A percentile compares a stretch with the other conserved stretches of the same genome.
Evolutionary conservation across 2,329 filamentous ascomycete genomes (phyloP).

Genomic region (Penicillium sp.): DNA sequence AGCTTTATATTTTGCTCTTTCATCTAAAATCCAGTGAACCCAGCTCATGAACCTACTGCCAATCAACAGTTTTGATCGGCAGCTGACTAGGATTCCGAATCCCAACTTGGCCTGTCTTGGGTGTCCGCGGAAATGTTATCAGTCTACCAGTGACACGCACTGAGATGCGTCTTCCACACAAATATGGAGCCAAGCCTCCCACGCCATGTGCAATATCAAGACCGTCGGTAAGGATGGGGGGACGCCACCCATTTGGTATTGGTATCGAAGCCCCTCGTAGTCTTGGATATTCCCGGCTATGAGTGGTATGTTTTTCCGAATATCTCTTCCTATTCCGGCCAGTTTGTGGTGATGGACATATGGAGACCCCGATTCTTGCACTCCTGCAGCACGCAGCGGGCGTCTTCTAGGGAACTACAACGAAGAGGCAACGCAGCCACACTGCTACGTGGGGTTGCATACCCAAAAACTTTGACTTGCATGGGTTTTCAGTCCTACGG

Average conservation of each 20-base stretch:
- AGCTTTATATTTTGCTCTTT: not conserved
- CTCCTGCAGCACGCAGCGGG: not conserved
- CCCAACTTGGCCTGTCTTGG: not conserved
- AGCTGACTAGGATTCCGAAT: not conserved
- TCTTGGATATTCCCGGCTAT: not conserved
- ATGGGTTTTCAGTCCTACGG: not conserved
- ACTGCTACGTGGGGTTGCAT: not conserved
- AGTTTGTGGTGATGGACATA: not conserved
- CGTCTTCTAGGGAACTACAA: not conserved
- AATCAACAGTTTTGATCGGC: not conserved
- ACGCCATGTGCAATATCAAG: not conserved
- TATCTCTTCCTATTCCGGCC: not conserved
- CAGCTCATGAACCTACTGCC: not conserved
- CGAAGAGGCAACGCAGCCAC: not conserved
- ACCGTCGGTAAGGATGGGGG: constrained; percentile 7
- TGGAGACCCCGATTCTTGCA: not conserved
- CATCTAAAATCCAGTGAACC: not conserved
- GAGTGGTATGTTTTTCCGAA: not conserved
- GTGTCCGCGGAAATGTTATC: not conserved
- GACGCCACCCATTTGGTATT: not conserved
- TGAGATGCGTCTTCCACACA: not conserved
- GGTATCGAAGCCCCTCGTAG: not conserved
- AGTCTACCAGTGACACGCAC: not conserved
- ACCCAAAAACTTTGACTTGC: not conserved
- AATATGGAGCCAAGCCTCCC: not conserved